A percentile compares a stretch with the other conserved stretches of the same genome.
These are phyloP conservation scores for Leccinum variicolor DNA, from an alignment of 768 basidiomycete species.

Conservation along the genomic window DNA sequence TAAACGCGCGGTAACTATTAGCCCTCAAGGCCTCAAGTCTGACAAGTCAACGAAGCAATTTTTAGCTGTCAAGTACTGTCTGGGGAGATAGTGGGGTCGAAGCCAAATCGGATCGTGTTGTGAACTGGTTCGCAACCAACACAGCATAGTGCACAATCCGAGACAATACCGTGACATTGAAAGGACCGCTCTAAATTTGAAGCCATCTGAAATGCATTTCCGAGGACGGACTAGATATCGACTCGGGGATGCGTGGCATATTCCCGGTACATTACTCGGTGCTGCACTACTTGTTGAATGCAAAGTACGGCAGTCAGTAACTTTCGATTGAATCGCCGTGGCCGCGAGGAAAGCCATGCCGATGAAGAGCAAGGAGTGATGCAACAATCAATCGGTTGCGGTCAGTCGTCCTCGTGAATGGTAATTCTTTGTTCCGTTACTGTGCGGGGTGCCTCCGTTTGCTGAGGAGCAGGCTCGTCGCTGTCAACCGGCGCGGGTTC, in stretches of 20 bases:
- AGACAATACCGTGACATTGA: no score
- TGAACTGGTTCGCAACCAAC: no score
- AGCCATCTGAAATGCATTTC: background rate
- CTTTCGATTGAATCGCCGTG: background rate
- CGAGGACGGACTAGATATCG: background rate
- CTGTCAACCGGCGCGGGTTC: background rate
- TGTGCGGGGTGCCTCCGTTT: conserved; percentile 16
- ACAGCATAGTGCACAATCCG: no score
- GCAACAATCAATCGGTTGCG: background rate
- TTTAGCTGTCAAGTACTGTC: no score
- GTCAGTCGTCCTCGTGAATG: conserved; percentile 52
- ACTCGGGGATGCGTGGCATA: background rate
- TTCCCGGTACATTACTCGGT: background rate
- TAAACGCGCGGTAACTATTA: no score
- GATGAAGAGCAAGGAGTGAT: background rate
- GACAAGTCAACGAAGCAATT: no score
- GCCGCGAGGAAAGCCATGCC: background rate
- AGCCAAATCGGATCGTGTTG: no score
- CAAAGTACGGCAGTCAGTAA: background rate
- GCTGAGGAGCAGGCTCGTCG: conserved; percentile 2
- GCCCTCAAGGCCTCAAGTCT: no score
- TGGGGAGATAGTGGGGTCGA: no score
- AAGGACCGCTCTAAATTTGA: no score
- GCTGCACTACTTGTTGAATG: conserved; percentile 4
- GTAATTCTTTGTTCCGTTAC: conserved; percentile 38